Conservation (phyloP, 192 early-diverging fungal species). For the Globomyces pollinis-pini region DNA sequence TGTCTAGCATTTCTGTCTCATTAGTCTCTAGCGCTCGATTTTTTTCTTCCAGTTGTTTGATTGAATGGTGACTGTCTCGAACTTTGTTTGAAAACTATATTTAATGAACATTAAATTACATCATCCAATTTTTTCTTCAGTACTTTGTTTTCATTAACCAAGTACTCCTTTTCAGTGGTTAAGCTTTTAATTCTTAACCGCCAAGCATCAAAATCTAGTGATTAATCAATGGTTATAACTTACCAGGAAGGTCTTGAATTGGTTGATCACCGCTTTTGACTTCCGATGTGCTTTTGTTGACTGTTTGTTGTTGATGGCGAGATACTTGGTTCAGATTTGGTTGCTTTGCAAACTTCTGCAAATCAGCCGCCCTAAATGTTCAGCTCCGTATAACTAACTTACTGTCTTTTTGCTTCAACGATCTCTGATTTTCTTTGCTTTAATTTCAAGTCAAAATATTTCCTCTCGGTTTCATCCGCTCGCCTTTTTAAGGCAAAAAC, state of each 20-base stretch:
- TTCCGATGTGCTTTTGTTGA: too few relatives aligned
- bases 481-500: slow-evolving; percentile 24
- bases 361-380: too few relatives aligned
- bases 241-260: too few relatives aligned
- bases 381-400: too few relatives aligned
- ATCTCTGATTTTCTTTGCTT: slow-evolving; percentile 15
- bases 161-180: slow-evolving; percentile 29
- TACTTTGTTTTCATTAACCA: slow-evolving; percentile 32
- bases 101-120: background rate
- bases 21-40: slow-evolving; percentile 5
- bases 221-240: background rate
- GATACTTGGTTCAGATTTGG: too few relatives aligned
- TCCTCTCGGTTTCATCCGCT: slow-evolving; percentile 25
- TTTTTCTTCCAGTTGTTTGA: slow-evolving; percentile 2
- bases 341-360: too few relatives aligned
- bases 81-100: slow-evolving; percentile 13
- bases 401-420: slow-evolving; percentile 10
- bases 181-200: slow-evolving; percentile 44
- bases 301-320: too few relatives aligned
- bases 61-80: slow-evolving; percentile 7
- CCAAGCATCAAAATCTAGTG: slow-evolving; percentile 36
- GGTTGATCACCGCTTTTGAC: too few relatives aligned
- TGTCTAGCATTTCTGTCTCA: slow-evolving; percentile 8
- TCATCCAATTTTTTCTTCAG: slow-evolving; percentile 18
- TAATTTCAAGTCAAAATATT: slow-evolving; percentile 24